Evolutionary conservation across 169 alveolate genomes (phyloP).

Genomic region (Eimeria tenella): DNA sequence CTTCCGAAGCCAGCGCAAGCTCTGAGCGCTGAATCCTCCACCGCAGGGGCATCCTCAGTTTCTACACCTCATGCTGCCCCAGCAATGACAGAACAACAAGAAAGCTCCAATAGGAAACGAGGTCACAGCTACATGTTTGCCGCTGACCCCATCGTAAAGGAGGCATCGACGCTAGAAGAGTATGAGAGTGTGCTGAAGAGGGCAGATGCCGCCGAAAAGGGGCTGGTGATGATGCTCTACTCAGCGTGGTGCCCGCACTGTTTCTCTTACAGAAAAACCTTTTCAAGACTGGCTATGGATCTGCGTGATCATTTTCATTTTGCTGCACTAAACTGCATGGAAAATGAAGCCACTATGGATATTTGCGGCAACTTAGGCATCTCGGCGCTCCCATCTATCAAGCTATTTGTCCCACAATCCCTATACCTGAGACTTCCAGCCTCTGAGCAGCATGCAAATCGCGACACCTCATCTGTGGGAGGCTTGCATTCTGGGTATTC

Average conservation of each 20-base stretch:
- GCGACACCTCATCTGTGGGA: background rate
- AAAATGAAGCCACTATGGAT: background rate
- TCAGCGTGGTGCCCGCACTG: slow-evolving; percentile 71
- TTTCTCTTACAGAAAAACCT: slow-evolving; percentile 31
- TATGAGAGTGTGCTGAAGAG: background rate
- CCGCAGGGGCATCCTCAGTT: background rate
- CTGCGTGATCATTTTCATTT: background rate
- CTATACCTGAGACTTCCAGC: slow-evolving; percentile 31
- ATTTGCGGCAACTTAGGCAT: slow-evolving; percentile 32
- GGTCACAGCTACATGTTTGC: slow-evolving; percentile 59
- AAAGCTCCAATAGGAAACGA: background rate
- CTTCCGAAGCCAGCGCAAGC: background rate
- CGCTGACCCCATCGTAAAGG: slow-evolving; percentile 13
- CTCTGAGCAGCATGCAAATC: slow-evolving; percentile 10
- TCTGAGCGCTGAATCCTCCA: background rate
- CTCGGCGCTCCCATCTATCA: slow-evolving; percentile 55
- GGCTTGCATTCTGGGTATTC: background rate
- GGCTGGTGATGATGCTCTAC: slow-evolving; percentile 31
- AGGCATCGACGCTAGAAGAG: background rate
- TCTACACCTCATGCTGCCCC: background rate
- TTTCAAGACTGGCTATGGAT: slow-evolving; percentile 36
- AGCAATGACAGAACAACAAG: background rate
- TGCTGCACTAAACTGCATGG: slow-evolving; percentile 59
- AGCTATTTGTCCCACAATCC: slow-evolving; percentile 49
- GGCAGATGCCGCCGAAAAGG: background rate